A percentile compares a stretch with the other conserved stretches of the same genome.
phyloP scores from a whole-genome alignment of 768 basidiomycete species.

The Tephrocybe sp. region DNA sequence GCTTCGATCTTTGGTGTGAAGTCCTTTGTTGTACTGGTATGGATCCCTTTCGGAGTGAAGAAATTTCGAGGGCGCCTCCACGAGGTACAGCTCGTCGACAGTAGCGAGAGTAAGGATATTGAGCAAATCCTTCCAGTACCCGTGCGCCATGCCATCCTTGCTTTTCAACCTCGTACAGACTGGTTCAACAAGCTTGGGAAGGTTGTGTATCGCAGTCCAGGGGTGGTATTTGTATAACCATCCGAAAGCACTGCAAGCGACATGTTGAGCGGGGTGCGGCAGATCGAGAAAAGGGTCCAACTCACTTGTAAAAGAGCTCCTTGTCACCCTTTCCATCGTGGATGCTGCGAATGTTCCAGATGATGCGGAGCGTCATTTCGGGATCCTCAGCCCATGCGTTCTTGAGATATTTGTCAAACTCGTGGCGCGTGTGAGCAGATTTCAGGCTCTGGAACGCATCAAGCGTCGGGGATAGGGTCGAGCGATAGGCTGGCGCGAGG shows the following conservation, averaged over 20 bases:
- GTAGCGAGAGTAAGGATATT: conserved; percentile 66
- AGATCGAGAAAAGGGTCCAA: too few species aligned
- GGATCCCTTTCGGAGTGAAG: conserved; percentile 25
- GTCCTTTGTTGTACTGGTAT: conserved; percentile 10
- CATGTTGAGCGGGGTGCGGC: background rate
- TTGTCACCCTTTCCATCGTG: conserved; percentile 68
- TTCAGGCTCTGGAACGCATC: conserved; percentile 61
- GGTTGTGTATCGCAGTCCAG: conserved; percentile 65
- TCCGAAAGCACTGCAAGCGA: conserved; percentile 46
- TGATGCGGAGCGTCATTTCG: conserved; percentile 56
- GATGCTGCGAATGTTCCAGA: conserved; percentile 70
- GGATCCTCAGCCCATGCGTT: conserved; percentile 63
- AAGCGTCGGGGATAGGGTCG: conserved; percentile 51
- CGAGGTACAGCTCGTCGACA: conserved; percentile 43
- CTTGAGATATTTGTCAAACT: conserved; percentile 36
- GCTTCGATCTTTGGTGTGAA: conserved; percentile 11
- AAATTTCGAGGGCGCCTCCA: conserved; percentile 21
- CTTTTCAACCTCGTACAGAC: conserved; percentile 39
- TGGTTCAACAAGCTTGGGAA: conserved; percentile 52
- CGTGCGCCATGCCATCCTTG: conserved; percentile 41
- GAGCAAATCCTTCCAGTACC: conserved; percentile 77
- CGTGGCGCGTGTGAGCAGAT: conserved; percentile 17
- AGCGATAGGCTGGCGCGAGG: conserved; percentile 46
- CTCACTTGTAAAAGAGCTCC: conserved; percentile 58
- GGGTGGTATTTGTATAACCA: conserved; percentile 74